Percentiles rank a stretch among this genome's conserved stretches.
phyloP scores from a whole-genome alignment of 176 grass and related monocot genomes.

The maize (Zea mays) region Zm-B73-REFERENCE-NAM-5.0 NC_050100.1:206727001-206727500 shows the following conservation, averaged over 20 bases:
- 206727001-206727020: conserved; percentile 34
- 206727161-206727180: conserved; percentile 32
- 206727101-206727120: conserved; percentile 35
- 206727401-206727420: too few relatives aligned
- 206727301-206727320: background rate
- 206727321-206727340: too few relatives aligned
- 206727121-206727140: conserved; percentile 32
- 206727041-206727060: conserved; percentile 34
- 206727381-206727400: too few relatives aligned
- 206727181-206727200: conserved; percentile 14
- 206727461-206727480: background rate
- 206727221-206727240: background rate
- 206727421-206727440: background rate
- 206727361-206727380: too few relatives aligned
- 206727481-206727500: background rate
- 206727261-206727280: background rate
- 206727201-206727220: conserved; percentile 24
- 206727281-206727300: background rate
- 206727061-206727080: conserved; percentile 18
- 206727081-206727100: conserved; percentile 28
- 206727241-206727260: background rate
- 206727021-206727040: conserved; percentile 9
- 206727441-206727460: background rate
- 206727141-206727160: conserved; percentile 14
- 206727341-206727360: too few relatives aligned